A percentile compares a stretch with the other conserved stretches of the same genome.
phyloP scores from a whole-genome alignment of 2,329 filamentous ascomycete species.

The Venturia aucupariae region DNA sequence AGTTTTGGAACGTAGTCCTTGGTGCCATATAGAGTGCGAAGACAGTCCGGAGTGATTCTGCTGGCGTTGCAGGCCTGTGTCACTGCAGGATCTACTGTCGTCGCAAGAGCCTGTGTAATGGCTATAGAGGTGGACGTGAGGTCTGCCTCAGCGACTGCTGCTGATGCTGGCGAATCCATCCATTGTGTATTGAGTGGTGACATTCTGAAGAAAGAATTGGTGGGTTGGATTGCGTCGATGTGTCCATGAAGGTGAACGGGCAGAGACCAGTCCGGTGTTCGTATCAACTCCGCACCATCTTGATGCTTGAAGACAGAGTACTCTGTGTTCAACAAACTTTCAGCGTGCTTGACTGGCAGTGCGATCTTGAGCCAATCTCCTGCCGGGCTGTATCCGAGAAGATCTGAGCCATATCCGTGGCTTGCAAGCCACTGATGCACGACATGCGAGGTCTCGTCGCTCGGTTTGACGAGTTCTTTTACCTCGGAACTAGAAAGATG shows the following conservation, averaged over 20 bases:
- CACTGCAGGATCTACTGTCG: neutral
- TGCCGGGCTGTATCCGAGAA: slow-evolving; percentile 36
- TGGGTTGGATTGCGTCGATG: slow-evolving; percentile 56
- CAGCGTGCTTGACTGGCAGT: slow-evolving; percentile 43
- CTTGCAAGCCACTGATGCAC: slow-evolving; percentile 48
- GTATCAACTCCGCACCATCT: slow-evolving; percentile 34
- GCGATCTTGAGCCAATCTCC: slow-evolving; percentile 55
- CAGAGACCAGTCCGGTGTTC: slow-evolving; percentile 52
- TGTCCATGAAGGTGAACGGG: slow-evolving; percentile 45
- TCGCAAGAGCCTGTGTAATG: neutral
- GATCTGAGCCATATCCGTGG: slow-evolving; percentile 37
- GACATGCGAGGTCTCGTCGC: slow-evolving; percentile 36
- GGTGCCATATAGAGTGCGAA: slow-evolving; percentile 11
- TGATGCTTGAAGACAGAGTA: slow-evolving; percentile 49
- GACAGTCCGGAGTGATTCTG: slow-evolving; percentile 12
- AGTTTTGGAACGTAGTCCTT: slow-evolving; percentile 10
- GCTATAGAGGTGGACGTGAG: neutral
- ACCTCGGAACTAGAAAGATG: slow-evolving; percentile 54
- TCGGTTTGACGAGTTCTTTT: slow-evolving; percentile 44
- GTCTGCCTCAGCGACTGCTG: neutral
- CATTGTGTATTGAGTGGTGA: neutral
- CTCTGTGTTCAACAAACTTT: slow-evolving; percentile 46
- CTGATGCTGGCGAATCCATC: neutral
- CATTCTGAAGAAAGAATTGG: slow-evolving; percentile 43
- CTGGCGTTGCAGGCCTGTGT: slow-evolving; percentile 12